A percentile compares a stretch with the other conserved stretches of the same genome.
phyloP scores from a whole-genome alignment of 1,284 basidiomycete genomes.

The Cutaneotrichosporon spelunceum region DNA sequence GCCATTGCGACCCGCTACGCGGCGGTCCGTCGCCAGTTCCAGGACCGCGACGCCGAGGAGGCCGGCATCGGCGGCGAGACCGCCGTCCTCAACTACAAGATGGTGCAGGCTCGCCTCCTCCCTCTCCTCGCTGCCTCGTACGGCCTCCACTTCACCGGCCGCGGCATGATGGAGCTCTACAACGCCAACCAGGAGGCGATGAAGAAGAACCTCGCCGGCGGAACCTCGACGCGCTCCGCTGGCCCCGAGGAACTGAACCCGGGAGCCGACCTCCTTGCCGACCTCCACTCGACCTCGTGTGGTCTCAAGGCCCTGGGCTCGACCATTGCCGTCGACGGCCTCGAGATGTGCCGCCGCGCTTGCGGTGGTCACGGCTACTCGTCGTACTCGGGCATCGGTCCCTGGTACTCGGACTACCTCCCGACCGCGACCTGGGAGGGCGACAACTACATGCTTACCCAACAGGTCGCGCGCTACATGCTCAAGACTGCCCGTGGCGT shows the following conservation, averaged over 20 bases:
- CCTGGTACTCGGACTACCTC: conserved; percentile 57
- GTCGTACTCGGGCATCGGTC: conserved; percentile 57
- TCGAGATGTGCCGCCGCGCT: conserved; percentile 56
- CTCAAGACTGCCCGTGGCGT: conserved; percentile 56
- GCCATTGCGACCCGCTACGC: conserved; percentile 58
- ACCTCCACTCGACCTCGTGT: conserved; percentile 24
- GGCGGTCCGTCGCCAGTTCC: conserved; percentile 58
- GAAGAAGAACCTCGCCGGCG: conserved; percentile 22
- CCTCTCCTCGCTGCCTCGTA: conserved; percentile 59
- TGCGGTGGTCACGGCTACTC: conserved; percentile 61
- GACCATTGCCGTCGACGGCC: conserved; percentile 54
- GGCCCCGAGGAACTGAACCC: conserved; percentile 26
- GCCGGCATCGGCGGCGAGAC: conserved; percentile 53
- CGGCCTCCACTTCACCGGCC: conserved; percentile 58
- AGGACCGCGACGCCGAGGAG: conserved; percentile 48
- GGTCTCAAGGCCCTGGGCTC: conserved; percentile 42
- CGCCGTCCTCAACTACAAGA: conserved; percentile 59
- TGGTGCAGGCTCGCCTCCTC: conserved; percentile 59
- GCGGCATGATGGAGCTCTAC: conserved; percentile 53
- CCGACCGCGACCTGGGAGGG: conserved; percentile 59
- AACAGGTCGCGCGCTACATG: conserved; percentile 56
- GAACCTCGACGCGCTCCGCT: conserved; percentile 12
- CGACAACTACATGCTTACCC: conserved; percentile 58
- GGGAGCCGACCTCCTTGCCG: conserved; percentile 23
- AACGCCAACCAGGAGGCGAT: conserved; percentile 27